Percentiles rank a stretch among this genome's conserved stretches.
These are phyloP conservation scores for Monosporascus sp. DNA, from an alignment of 2,329 filamentous ascomycete genomes.

Conservation along the genomic window DNA sequence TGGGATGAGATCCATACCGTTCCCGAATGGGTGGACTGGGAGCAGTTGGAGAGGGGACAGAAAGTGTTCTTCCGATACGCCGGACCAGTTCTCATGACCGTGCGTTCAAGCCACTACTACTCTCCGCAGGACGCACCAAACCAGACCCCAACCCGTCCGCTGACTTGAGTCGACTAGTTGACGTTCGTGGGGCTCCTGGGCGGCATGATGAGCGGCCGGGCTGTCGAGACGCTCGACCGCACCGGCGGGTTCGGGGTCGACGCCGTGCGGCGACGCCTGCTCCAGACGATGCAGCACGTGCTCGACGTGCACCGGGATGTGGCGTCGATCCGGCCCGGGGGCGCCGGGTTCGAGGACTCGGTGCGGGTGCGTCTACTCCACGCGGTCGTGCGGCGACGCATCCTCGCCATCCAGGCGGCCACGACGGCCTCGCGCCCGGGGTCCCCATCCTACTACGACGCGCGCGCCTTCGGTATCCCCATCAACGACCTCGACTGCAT, in stretches of 20 bases:
- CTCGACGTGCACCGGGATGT: conserved; percentile 64
- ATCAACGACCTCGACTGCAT: conserved; percentile 74
- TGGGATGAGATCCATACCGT: conserved; percentile 64
- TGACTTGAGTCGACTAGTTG: conserved; percentile 15
- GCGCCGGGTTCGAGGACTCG: conserved; percentile 59
- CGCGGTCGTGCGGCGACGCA: conserved; percentile 60
- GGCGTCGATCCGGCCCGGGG: conserved; percentile 61
- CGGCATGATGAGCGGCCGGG: conserved; percentile 66
- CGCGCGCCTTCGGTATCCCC: conserved; percentile 55
- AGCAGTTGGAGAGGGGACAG: conserved; percentile 67
- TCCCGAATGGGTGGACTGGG: conserved; percentile 74
- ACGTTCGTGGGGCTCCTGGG: conserved; percentile 59
- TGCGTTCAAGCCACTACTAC: conserved; percentile 18
- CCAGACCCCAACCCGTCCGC: no score
- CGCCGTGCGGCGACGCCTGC: conserved; percentile 57
- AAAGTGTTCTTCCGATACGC: conserved; percentile 75
- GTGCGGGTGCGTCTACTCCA: conserved; percentile 66
- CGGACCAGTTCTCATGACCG: conserved; percentile 57
- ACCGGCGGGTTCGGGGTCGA: conserved; percentile 70
- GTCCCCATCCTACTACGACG: conserved; percentile 50
- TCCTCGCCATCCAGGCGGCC: conserved; percentile 47
- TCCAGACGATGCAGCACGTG: conserved; percentile 71
- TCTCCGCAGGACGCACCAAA: no score
- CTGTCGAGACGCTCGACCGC: conserved; percentile 68
- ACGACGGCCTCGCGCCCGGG: conserved; percentile 46